These are phyloP conservation scores for Chaetomium sp. DNA, from an alignment of 2,329 filamentous ascomycete genomes.

Conservation along the genomic window DNA sequence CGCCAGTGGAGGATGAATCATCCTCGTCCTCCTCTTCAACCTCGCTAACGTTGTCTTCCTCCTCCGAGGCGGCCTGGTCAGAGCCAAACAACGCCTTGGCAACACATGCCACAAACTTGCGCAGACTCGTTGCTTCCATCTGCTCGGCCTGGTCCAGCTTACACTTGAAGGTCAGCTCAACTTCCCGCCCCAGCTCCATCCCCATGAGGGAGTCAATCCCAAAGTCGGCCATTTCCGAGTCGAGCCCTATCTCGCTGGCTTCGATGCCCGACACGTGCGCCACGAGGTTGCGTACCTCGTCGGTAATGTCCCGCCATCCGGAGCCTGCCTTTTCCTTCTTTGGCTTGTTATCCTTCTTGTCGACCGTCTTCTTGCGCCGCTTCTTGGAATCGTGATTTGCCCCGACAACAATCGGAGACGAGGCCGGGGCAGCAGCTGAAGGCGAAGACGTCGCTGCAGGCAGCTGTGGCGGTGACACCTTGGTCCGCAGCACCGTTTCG, in stretches of 20 bases:
- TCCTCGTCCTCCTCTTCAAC: not conserved
- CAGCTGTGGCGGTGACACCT: not conserved
- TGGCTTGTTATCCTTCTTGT: not conserved
- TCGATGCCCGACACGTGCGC: constrained; percentile 43
- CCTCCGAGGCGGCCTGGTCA: not conserved
- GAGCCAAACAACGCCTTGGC: not conserved
- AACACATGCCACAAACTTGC: constrained; percentile 13
- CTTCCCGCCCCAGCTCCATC: constrained; percentile 50
- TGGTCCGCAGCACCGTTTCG: not conserved
- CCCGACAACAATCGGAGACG: not conserved
- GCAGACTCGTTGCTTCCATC: not conserved
- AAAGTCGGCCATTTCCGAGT: constrained; percentile 45
- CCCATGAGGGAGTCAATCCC: constrained; percentile 55
- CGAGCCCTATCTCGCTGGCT: constrained; percentile 41
- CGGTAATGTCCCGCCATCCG: constrained; percentile 4
- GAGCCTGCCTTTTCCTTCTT: not conserved
- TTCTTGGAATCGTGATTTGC: not conserved
- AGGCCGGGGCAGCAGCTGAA: not conserved
- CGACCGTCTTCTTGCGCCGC: not conserved
- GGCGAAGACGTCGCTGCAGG: not conserved
- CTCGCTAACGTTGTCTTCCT: not conserved
- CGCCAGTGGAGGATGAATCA: not conserved
- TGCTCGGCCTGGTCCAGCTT: constrained; percentile 2
- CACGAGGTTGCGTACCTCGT: constrained; percentile 29
- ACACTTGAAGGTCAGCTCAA: constrained; percentile 43